Percentiles rank a stretch among this genome's conserved stretches.
These are phyloP conservation scores for Nemania sp. DNA, from an alignment of 2,329 filamentous ascomycete species.

Conservation along the genomic window DNA sequence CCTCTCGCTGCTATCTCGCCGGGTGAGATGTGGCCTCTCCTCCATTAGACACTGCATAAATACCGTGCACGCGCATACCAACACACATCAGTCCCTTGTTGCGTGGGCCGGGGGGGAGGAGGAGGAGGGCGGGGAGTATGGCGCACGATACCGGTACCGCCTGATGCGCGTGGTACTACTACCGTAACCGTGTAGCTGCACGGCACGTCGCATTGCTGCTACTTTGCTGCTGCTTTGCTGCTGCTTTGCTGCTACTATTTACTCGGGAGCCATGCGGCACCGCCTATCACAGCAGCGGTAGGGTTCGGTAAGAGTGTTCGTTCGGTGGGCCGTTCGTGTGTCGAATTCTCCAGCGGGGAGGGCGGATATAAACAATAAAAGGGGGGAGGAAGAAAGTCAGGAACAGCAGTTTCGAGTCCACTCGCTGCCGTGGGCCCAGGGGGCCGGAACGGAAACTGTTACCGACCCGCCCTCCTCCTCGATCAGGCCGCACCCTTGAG, in stretches of 20 bases:
- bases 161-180: conserved; percentile 7
- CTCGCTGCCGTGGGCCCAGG: background rate
- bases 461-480: background rate
- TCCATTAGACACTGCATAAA: conserved; percentile 21
- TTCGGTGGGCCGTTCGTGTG: conserved; percentile 21
- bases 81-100: background rate
- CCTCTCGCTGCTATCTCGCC: conserved; percentile 2
- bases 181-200: conserved; percentile 7
- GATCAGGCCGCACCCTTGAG: conserved; percentile 10
- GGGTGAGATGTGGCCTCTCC: conserved; percentile 2
- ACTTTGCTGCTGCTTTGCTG: conserved; percentile 1
- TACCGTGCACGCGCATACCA: conserved; percentile 22
- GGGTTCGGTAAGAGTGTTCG: background rate
- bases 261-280: background rate
- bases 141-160: background rate
- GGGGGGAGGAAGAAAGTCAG: background rate
- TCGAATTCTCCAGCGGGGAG: background rate
- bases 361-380: background rate
- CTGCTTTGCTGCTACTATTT: no score
- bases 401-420: conserved; percentile 3
- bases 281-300: background rate
- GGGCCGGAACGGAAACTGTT: conserved; percentile 8
- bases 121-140: conserved; percentile 8
- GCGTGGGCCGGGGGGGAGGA: no score
- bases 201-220: conserved; percentile 20